phyloP scores from a whole-genome alignment of 1,139 yeast genomes.

The Magnusiomyces paraingens region DNA sequence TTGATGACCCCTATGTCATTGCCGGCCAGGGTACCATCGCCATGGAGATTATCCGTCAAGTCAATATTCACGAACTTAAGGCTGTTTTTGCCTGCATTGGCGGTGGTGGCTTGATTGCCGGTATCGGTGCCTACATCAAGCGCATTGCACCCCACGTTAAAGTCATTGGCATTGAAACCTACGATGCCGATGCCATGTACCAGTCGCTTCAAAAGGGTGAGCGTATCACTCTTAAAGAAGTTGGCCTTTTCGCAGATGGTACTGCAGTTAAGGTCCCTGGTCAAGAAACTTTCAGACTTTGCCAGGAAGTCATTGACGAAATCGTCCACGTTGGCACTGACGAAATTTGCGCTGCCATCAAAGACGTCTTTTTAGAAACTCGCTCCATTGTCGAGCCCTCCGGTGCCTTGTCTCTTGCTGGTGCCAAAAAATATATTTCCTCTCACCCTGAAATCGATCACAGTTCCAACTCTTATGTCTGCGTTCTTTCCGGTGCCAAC shows the following conservation, averaged over 20 bases:
- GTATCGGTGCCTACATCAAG: slow-evolving; percentile 82
- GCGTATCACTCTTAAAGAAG: slow-evolving; percentile 53
- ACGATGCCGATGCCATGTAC: slow-evolving; percentile 86
- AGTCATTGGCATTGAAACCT: slow-evolving; percentile 92
- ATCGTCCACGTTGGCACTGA: slow-evolving; percentile 84
- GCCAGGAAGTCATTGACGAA: slow-evolving; percentile 77
- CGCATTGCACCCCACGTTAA: slow-evolving; percentile 97
- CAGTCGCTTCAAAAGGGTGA: slow-evolving; percentile 57
- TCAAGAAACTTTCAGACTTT: slow-evolving; percentile 81
- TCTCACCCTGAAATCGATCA: slow-evolving; percentile 52
- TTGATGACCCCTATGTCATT: slow-evolving; percentile 94
- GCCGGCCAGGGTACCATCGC: slow-evolving; percentile 99
- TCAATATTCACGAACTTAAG: slow-evolving; percentile 64
- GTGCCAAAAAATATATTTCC: slow-evolving; percentile 73
- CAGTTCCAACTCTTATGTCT: slow-evolving; percentile 55
- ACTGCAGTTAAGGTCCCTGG: slow-evolving; percentile 94
- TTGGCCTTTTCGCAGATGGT: slow-evolving; percentile 99
- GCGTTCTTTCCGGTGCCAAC: slow-evolving; percentile 91
- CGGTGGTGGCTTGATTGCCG: slow-evolving; percentile 95
- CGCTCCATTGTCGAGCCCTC: slow-evolving; percentile 93
- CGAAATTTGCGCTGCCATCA: slow-evolving; percentile 95
- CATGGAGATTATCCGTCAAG: slow-evolving; percentile 83
- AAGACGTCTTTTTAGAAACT: slow-evolving; percentile 93
- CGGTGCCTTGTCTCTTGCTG: slow-evolving; percentile 95
- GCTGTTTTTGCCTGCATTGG: slow-evolving; percentile 94